Evolutionary conservation across 805 yeast genomes (phyloP), one percentile per base, ranked within the genome.

Genomic region (Maudiozyma saulgeensis): DNA sequence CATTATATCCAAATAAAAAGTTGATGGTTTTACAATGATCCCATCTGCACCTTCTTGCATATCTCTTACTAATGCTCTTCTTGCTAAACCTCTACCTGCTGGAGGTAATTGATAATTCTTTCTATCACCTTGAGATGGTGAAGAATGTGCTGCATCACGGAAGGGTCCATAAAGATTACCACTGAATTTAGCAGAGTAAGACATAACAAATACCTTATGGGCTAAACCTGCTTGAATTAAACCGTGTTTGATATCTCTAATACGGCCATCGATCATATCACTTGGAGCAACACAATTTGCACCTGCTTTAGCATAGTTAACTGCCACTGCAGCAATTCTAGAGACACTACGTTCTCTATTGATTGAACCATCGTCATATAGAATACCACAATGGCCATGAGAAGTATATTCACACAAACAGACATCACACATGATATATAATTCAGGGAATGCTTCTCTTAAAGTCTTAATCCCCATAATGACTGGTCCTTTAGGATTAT

Each of bases 351-450:
- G 64, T 48, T 81, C 85, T 49, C 96, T 77, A 63, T 85, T 83
- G 59, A 93, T 78, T 9, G 86, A 63, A 7, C 98, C 97, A 63
- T 89, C 97, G 49, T 86, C 95, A 53, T 82, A 76, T 47, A 93
- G 74, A 15, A 89, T 75, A 40, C 99, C 99, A 70, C 99, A 93
- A 67, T 93, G 99, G n/a, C 99, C 99, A 61, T 93, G 98, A 49
- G 83, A 77, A 8, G 99, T 93, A 68, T 88, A 93, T 69, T 93
- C 99, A 72, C 99, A 93, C 47, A 93, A 71, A 68, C 99, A 93
- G 25, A 91, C 97, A 63, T 93, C 99, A 62, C 96, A 86, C 77
- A 89, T 80, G 54, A 93, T 79, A 66, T 82, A 91, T 51, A 93
- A 75, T 26, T 79, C 84, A 4, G 99, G 98, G 70, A 86, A 90